These are phyloP conservation scores for Botryotinia convoluta DNA, from an alignment of 2,329 filamentous ascomycete genomes.

Conservation along the genomic window DNA sequence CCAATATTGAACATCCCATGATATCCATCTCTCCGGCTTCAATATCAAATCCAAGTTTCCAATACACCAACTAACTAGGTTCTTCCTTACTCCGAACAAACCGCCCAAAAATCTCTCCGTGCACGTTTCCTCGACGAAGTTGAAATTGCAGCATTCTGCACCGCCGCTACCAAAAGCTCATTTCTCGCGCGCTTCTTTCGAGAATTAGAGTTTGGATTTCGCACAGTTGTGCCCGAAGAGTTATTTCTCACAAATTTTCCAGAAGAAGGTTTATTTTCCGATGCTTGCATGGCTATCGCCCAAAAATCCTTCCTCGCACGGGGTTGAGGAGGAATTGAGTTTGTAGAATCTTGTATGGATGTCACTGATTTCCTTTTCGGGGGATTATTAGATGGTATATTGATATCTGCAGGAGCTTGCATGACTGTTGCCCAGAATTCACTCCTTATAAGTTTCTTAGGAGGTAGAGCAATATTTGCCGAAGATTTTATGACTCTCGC, in stretches of 20 bases:
- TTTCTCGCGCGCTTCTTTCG: too few relatives aligned
- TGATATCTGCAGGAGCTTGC: not conserved
- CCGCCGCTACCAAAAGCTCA: too few relatives aligned
- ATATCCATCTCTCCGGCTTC: not conserved
- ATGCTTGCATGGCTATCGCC: not conserved
- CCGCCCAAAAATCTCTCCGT: not conserved
- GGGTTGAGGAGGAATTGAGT: not conserved
- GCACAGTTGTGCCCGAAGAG: too few relatives aligned
- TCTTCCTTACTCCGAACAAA: not conserved
- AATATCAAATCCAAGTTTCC: too few relatives aligned
- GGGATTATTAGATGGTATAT: not conserved
- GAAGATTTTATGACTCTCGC: not conserved
- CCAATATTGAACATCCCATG: not conserved
- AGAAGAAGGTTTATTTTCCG: not conserved
- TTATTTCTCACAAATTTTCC: not conserved
- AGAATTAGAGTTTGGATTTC: too few relatives aligned
- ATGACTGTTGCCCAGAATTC: not conserved
- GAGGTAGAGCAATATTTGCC: not conserved
- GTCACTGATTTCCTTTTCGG: not conserved
- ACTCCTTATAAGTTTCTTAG: not conserved
- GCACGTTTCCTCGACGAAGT: not conserved
- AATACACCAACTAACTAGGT: not conserved
- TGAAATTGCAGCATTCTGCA: not conserved
- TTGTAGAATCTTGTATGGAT: not conserved
- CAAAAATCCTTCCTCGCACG: not conserved